A percentile compares a stretch with the other conserved stretches of the same genome.
Conservation (phyloP, 2,329 filamentous ascomycete species). For the Ascochyta rabiei region DNA sequence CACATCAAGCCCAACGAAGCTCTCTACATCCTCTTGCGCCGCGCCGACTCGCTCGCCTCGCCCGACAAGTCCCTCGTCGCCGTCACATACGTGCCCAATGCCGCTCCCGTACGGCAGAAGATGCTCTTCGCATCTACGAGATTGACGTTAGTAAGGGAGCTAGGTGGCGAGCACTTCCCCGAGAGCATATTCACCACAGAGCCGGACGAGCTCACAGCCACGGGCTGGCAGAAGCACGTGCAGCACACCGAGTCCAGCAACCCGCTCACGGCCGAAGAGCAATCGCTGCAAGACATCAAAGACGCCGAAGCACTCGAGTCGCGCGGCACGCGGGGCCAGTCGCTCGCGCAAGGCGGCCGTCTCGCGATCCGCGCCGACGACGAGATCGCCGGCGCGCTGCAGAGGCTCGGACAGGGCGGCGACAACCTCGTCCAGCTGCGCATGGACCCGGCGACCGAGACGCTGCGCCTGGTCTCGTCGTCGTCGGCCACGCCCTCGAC, state of each 20-base stretch:
- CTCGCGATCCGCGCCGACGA: constrained; percentile 63
- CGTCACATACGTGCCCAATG: constrained; percentile 79
- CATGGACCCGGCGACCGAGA: constrained; percentile 74
- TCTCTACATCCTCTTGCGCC: constrained; percentile 76
- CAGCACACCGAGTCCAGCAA: constrained; percentile 66
- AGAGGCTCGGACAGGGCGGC: constrained; percentile 60
- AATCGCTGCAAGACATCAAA: constrained; percentile 72
- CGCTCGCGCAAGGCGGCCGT: constrained; percentile 39
- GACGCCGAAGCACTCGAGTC: constrained; percentile 76
- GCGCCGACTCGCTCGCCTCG: constrained; percentile 59
- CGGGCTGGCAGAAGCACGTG: constrained; percentile 76
- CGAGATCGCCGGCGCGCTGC: constrained; percentile 69
- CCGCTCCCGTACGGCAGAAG: constrained; percentile 81
- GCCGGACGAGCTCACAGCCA: constrained; percentile 69
- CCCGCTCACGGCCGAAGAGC: constrained; percentile 80
- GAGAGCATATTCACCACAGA: constrained; percentile 77
- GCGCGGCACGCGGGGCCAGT: constrained; percentile 66
- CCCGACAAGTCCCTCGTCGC: constrained; percentile 60
- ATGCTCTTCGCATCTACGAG: constrained; percentile 84
- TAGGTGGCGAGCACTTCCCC: constrained; percentile 78
- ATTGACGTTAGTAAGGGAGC: constrained; percentile 74
- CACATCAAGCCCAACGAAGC: constrained; percentile 71
- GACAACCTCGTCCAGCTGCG: constrained; percentile 69
- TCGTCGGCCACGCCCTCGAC: constrained; percentile 61
- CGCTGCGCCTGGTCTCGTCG: constrained; percentile 68